Conservation (phyloP, 306 rosid genomes). For the Cucurbita pepo region DNA sequence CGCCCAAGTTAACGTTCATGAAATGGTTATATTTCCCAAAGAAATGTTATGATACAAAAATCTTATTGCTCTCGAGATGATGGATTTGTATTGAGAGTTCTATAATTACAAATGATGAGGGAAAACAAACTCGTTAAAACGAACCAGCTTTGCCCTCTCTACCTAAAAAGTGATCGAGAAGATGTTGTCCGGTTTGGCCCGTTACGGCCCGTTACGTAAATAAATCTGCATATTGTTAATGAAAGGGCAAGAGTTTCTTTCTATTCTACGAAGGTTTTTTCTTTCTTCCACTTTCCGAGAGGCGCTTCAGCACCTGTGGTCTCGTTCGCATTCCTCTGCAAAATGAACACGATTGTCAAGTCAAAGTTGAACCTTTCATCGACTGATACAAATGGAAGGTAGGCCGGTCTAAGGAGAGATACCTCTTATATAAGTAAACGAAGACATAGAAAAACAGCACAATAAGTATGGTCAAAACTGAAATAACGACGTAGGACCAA, state of each 20-base stretch:
- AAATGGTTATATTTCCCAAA: background rate
- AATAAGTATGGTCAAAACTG: conserved; percentile 58
- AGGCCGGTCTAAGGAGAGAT: background rate
- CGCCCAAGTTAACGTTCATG: background rate
- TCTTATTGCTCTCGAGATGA: background rate
- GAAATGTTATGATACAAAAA: background rate
- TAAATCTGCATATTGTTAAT: background rate
- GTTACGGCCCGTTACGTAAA: background rate
- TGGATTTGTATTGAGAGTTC: background rate
- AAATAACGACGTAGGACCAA: conserved; percentile 48
- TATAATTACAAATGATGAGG: background rate
- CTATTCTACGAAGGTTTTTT: conserved; percentile 43
- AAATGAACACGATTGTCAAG: conserved; percentile 2
- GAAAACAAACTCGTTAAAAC: background rate
- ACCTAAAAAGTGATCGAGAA: background rate
- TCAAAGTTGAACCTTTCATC: background rate
- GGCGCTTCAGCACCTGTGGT: conserved; percentile 67
- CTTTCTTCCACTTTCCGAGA: conserved; percentile 41
- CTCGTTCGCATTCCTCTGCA: conserved; percentile 55
- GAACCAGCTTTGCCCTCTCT: background rate
- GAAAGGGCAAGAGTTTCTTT: background rate
- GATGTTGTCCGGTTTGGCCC: too few relatives aligned
- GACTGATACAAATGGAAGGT: background rate
- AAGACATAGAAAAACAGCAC: conserved; percentile 78
- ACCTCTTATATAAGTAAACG: conserved; percentile 70